Evolutionary conservation across 441 rosid genomes (phyloP), one percentile per base, ranked within the genome.

Genomic region (Erodium trifolium): DNA sequence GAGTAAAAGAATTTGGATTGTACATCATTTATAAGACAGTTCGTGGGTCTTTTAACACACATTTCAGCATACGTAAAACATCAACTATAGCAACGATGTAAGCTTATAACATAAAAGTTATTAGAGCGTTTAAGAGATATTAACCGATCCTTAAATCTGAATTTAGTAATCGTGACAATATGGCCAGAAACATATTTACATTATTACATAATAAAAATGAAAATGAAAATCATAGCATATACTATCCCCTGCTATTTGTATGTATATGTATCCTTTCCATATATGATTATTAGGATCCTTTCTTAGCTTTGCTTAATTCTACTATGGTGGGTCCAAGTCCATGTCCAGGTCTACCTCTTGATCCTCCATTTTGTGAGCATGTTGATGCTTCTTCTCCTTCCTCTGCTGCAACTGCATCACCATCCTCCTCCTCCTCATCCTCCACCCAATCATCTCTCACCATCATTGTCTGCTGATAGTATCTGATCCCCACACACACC

Each of bases 401-500:
- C 9, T 37, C 41, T 37, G 41, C 17, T 51, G 59, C 19, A 14
- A 5, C 60, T 53, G 18, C 60, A 14, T 53, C 19, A 14, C 9
- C 60, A 14, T 53, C 12, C n/a, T 37, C 41, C 41, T 37, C 41
- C 41, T 51, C 57, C 16, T 51, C 57, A 0, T 2, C 57, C 18
- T 53, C 60, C 19, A 53, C 60, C 60, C 60, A 53, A 53, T 53
- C 60, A 53, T 53, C 23, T 53, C 60, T 16, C 60, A 14, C 23
- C 60, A 53, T 53, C 19, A 53, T 5, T 53, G 60, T 4, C 60
- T 14, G 18, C 14, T 53, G 60, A 53, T 53, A 53, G 60, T 53
- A 53, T 14, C 19, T 53, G 2, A 53, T 4, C 1, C 19, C 60
- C 60, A 53, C 60, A 16, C 7, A 53, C 60, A 53, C 60, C 60